Percentiles rank a stretch among this genome's conserved stretches.
These are phyloP conservation scores for Cucumis cinereus DNA, from an alignment of 306 rosid genomes.

Conservation along the genomic window DNA sequence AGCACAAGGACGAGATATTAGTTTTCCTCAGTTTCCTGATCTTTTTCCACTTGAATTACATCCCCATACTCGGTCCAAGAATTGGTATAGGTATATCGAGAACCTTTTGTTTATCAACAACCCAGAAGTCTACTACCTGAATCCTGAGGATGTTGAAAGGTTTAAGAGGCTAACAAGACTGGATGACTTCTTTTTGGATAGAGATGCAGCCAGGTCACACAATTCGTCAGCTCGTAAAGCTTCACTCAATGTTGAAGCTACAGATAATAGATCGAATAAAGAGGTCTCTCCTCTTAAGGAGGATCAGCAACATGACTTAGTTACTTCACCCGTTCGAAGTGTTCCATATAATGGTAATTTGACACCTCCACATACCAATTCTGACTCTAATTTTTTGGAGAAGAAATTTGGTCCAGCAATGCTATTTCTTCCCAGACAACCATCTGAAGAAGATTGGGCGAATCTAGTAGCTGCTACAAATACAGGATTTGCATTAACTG, in stretches of 20 bases:
- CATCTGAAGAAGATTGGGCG: conserved; percentile 31
- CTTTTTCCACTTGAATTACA: neutral
- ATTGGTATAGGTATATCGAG: neutral
- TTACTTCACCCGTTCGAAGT: neutral
- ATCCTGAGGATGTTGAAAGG: conserved; percentile 39
- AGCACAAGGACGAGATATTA: neutral
- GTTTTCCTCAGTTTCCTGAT: conserved; percentile 2
- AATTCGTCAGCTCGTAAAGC: neutral
- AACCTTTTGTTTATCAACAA: neutral
- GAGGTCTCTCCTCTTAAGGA: neutral
- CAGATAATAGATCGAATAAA: neutral
- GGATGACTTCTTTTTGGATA: conserved; percentile 33
- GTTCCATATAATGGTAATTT: neutral
- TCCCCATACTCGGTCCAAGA: conserved; percentile 2
- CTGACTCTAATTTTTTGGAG: conserved; percentile 15
- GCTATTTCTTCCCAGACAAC: conserved; percentile 43
- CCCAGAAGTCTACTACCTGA: conserved; percentile 8
- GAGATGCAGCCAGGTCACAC: conserved; percentile 25
- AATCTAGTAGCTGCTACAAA: conserved; percentile 41
- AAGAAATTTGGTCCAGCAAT: conserved; percentile 32
- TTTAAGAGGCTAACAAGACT: conserved; percentile 59
- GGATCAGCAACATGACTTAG: neutral
- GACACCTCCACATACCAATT: neutral
- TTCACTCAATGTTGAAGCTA: neutral
- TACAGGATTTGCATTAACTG: conserved; percentile 49